Percentiles rank a stretch among this genome's conserved stretches.
These are phyloP conservation scores for Quercus dentata DNA, from an alignment of 306 rosid genomes.

Conservation along the genomic window DNA sequence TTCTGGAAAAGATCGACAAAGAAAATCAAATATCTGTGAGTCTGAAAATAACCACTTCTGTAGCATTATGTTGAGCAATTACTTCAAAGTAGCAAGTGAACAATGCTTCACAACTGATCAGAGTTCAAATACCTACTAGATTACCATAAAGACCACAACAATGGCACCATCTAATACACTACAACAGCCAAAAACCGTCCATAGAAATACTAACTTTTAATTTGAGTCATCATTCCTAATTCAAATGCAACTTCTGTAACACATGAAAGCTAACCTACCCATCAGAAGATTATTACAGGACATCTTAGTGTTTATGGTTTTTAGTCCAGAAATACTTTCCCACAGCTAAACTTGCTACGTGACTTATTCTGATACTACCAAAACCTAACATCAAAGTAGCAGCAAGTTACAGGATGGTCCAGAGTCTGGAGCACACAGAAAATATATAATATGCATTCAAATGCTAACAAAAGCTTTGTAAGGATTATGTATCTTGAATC, in stretches of 20 bases:
- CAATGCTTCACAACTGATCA: not conserved
- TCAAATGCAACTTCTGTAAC: not conserved
- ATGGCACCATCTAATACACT: not conserved
- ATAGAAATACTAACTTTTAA: not conserved
- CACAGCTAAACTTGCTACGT: not conserved
- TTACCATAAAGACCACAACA: not conserved
- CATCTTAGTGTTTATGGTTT: not conserved
- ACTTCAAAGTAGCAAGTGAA: not conserved
- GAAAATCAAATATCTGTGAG: not conserved
- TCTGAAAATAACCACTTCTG: not conserved
- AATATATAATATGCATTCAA: not conserved
- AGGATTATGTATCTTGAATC: not conserved
- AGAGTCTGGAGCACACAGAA: not conserved
- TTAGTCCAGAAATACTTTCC: not conserved
- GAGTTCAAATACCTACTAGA: not conserved
- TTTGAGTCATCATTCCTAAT: not conserved
- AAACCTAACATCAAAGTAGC: not conserved
- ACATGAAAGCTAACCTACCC: not conserved
- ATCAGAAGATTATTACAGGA: not conserved
- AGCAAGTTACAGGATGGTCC: not conserved
- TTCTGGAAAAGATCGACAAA: slow-evolving; percentile 49
- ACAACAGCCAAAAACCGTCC: not conserved
- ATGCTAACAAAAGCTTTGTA: not conserved
- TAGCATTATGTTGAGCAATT: not conserved
- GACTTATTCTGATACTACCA: not conserved